These are phyloP conservation scores for Penicillium paneum DNA, from an alignment of 2,329 filamentous ascomycete species.

Conservation along the genomic window DNA sequence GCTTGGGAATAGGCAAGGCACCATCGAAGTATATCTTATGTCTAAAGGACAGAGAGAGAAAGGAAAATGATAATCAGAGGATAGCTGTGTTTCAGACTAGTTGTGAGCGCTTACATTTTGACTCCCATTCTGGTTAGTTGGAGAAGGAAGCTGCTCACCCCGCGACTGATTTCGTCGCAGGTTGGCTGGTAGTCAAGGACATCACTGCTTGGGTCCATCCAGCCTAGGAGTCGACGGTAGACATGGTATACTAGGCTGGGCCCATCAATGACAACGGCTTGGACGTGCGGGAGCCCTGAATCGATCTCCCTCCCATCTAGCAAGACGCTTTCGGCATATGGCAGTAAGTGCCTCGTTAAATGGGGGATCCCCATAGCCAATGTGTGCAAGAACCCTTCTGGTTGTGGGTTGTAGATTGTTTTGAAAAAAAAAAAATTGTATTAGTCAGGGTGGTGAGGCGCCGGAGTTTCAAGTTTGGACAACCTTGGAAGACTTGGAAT, in stretches of 20 bases:
- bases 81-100: neutral
- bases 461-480: neutral
- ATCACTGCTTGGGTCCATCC: conserved; percentile 40
- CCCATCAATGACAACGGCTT: conserved; percentile 64
- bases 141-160: conserved; percentile 62
- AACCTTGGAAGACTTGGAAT: neutral
- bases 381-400: neutral
- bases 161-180: conserved; percentile 61
- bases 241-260: conserved; percentile 75
- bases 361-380: conserved; percentile 35
- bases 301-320: conserved; percentile 12
- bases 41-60: conserved; percentile 40
- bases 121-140: conserved; percentile 55
- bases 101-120: conserved; percentile 55
- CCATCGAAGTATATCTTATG: conserved; percentile 82
- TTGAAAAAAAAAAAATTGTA: neutral
- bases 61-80: neutral
- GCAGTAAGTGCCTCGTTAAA: conserved; percentile 32
- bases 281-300: conserved; percentile 14
- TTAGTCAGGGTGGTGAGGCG: neutral
- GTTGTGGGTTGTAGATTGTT: neutral
- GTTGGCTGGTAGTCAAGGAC: conserved; percentile 55
- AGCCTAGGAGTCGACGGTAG: conserved; percentile 55
- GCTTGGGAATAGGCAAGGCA: conserved; percentile 67
- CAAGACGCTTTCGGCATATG: conserved; percentile 28